phyloP scores from a whole-genome alignment of 495 filamentous ascomycete genomes.

The Trichoderma parareesei region DNA sequence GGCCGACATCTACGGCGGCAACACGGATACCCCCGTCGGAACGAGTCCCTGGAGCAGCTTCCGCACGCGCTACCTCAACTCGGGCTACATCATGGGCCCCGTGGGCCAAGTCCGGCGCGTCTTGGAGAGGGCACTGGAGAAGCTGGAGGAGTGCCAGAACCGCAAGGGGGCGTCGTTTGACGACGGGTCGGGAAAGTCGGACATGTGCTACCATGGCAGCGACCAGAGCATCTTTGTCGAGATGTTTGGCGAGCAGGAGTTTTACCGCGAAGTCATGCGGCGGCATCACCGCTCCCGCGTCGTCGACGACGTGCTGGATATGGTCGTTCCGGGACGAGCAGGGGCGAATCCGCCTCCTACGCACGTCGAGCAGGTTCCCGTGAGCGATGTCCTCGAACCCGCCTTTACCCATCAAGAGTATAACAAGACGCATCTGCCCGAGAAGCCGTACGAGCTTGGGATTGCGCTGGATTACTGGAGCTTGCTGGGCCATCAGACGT shows the following conservation, averaged over 20 bases:
- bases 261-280: conserved; percentile 3
- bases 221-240: conserved; percentile 47
- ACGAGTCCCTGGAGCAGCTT: conserved; percentile 6
- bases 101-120: conserved; percentile 42
- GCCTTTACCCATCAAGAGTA: neutral
- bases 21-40: conserved; percentile 15
- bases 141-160: conserved; percentile 12
- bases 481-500: neutral
- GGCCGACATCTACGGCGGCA: neutral
- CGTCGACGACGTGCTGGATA: neutral
- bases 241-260: conserved; percentile 53
- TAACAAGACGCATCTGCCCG: neutral
- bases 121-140: conserved; percentile 24
- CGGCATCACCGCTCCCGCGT: neutral
- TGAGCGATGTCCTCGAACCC: neutral
- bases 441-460: neutral
- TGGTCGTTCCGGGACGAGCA: neutral
- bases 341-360: neutral
- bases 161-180: neutral
- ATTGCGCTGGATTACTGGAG: conserved; percentile 8
- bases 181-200: neutral
- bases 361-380: neutral
- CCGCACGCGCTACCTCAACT: conserved; percentile 43
- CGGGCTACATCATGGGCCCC: conserved; percentile 46
- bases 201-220: neutral